Conservation (phyloP, 2,329 filamentous ascomycete genomes). For the Fonsecaea pugnacius region DNA sequence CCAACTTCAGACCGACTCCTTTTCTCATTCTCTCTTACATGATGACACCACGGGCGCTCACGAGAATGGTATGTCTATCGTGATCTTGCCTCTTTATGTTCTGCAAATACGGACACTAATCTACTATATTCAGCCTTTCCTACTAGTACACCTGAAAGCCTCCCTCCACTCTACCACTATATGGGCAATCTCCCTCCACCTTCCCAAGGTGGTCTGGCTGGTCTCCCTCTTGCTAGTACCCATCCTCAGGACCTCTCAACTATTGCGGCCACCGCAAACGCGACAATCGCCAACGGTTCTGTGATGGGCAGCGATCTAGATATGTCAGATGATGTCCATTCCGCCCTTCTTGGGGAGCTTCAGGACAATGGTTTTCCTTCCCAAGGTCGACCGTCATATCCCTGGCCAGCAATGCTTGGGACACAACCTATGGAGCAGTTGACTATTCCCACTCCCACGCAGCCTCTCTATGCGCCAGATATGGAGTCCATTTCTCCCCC, state of each 20-base stretch:
- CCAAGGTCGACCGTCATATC: background rate
- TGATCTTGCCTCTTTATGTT: background rate
- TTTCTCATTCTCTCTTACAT: conserved; percentile 18
- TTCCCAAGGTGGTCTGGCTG: conserved; percentile 12
- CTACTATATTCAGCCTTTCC: conserved; percentile 9
- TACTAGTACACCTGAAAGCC: background rate
- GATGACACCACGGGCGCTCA: conserved; percentile 13
- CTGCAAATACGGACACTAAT: background rate
- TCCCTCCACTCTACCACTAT: conserved; percentile 20
- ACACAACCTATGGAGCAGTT: conserved; percentile 1
- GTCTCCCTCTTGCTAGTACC: conserved; percentile 13
- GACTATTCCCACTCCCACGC: background rate
- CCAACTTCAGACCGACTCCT: conserved; percentile 23
- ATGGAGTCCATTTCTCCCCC: background rate
- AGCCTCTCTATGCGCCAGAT: background rate
- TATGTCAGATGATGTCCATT: conserved; percentile 11
- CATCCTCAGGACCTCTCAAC: conserved; percentile 50
- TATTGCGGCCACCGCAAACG: conserved; percentile 53
- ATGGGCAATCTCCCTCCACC: conserved; percentile 11
- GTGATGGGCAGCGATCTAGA: background rate
- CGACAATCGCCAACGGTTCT: conserved; percentile 45
- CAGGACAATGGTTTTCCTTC: conserved; percentile 2
- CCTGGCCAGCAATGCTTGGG: conserved; percentile 12
- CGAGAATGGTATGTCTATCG: conserved; percentile 19
- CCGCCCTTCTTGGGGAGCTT: conserved; percentile 11